phyloP scores from a whole-genome alignment of 495 filamentous ascomycete species.

The Annulohypoxylon moriforme region DNA sequence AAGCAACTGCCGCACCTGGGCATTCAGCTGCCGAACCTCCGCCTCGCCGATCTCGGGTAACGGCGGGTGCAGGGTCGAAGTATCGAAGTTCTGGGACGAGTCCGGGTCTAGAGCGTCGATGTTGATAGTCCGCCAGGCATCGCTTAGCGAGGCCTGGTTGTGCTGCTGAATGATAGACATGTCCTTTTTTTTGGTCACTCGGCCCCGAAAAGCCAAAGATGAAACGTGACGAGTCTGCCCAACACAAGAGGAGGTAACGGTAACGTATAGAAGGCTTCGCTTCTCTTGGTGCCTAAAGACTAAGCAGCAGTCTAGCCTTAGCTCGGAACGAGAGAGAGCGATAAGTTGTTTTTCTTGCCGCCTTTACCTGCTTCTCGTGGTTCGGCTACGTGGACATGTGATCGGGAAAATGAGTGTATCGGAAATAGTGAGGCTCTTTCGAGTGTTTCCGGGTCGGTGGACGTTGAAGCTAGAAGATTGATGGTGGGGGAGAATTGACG shows the following conservation, averaged over 20 bases:
- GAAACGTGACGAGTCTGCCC: conserved; percentile 22
- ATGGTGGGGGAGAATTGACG: conserved; percentile 36
- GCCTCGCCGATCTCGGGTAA: conserved; percentile 72
- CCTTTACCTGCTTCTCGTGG: conserved; percentile 18
- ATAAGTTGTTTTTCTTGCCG: conserved; percentile 17
- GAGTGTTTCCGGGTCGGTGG: conserved; percentile 27
- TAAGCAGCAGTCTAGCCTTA: background rate
- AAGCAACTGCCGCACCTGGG: conserved; percentile 85
- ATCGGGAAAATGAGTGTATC: conserved; percentile 7
- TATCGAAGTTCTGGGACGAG: conserved; percentile 85
- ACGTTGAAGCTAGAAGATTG: conserved; percentile 18
- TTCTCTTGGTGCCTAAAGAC: conserved; percentile 37
- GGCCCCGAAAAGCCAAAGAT: background rate
- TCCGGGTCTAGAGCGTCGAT: conserved; percentile 92
- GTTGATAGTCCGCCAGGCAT: conserved; percentile 91
- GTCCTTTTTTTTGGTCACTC: background rate
- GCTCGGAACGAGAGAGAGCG: too few species aligned
- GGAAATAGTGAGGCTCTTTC: conserved; percentile 28
- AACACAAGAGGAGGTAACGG: conserved; percentile 15
- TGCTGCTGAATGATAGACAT: conserved; percentile 71
- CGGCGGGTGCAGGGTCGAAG: conserved; percentile 79
- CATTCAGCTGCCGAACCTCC: conserved; percentile 76
- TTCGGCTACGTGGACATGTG: conserved; percentile 40
- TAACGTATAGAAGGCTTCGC: background rate
- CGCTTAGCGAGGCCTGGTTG: conserved; percentile 60